These are phyloP conservation scores for Chaetomiaceae sp. DNA, from an alignment of 2,329 filamentous ascomycete species.

Conservation along the genomic window DNA sequence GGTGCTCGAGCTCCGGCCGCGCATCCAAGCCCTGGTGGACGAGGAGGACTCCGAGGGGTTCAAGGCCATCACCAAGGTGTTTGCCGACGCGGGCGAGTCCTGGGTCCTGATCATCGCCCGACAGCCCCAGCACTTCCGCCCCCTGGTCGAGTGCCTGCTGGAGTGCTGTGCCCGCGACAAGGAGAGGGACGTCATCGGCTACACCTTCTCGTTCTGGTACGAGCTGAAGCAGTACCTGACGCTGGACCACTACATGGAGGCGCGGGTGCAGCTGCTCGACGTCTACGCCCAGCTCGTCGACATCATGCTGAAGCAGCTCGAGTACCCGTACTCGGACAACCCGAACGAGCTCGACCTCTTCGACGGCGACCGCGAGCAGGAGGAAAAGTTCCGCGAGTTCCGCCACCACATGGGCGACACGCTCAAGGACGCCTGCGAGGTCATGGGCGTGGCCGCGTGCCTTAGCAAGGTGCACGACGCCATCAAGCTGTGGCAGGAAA, in stretches of 20 bases:
- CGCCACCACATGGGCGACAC: conserved; percentile 97
- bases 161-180: conserved; percentile 84
- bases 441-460: conserved; percentile 89
- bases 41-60: conserved; percentile 81
- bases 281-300: conserved; percentile 88
- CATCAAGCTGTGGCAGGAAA: conserved; percentile 83
- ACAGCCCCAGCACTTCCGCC: conserved; percentile 73
- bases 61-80: conserved; percentile 84
- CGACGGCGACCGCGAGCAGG: conserved; percentile 89
- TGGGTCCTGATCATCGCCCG: conserved; percentile 92
- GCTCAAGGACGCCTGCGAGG: conserved; percentile 92
- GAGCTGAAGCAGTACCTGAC: conserved; percentile 96
- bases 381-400: conserved; percentile 96
- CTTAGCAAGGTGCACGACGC: conserved; percentile 80
- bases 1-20: conserved; percentile 69
- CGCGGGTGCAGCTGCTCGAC: conserved; percentile 70
- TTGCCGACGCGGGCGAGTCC: conserved; percentile 86
- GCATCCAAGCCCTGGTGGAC: conserved; percentile 68
- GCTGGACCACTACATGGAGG: conserved; percentile 80
- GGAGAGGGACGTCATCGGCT: conserved; percentile 84
- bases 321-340: conserved; percentile 74
- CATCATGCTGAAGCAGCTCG: conserved; percentile 83
- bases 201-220: conserved; percentile 98
- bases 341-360: conserved; percentile 79
- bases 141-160: conserved; percentile 83